A percentile compares a stretch with the other conserved stretches of the same genome.
Evolutionary conservation across 1,284 basidiomycete genomes (phyloP).

Genomic region (Taiwanofungus camphoratus): DNA sequence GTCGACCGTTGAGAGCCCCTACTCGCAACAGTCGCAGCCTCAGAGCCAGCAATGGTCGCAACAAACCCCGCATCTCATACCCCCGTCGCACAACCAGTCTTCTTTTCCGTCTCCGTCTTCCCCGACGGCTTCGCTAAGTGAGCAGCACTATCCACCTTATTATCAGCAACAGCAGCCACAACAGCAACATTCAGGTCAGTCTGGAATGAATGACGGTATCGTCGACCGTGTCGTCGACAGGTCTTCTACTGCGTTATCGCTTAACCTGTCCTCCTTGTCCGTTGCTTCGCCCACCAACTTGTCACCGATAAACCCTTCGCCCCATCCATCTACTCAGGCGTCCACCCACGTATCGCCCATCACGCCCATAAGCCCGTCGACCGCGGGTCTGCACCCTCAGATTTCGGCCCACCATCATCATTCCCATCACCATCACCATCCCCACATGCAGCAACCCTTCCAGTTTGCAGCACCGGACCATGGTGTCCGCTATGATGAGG

Average conservation of each 20-base stretch:
- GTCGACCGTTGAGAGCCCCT: constrained; percentile 28
- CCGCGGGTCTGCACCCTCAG: constrained; percentile 27
- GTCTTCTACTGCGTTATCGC: constrained; percentile 39
- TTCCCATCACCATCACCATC: constrained; percentile 23
- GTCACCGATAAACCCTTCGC: constrained; percentile 50
- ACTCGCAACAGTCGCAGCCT: constrained; percentile 26
- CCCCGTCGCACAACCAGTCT: constrained; percentile 27
- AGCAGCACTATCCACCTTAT: constrained; percentile 28
- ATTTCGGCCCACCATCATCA: constrained; percentile 19
- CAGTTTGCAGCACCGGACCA: constrained; percentile 35
- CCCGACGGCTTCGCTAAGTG: constrained; percentile 28
- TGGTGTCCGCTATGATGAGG: constrained; percentile 29
- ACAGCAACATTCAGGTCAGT: constrained; percentile 23
- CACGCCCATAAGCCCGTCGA: constrained; percentile 52
- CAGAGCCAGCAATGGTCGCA: constrained; percentile 27
- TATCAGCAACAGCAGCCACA: constrained; percentile 21
- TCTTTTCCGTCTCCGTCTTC: constrained; percentile 33
- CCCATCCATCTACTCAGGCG: constrained; percentile 31
- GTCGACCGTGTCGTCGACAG: constrained; percentile 26
- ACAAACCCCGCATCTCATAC: constrained; percentile 28
- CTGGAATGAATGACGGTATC: constrained; percentile 19
- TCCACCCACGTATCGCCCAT: constrained; percentile 42
- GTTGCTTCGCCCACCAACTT: constrained; percentile 59
- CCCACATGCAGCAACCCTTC: constrained; percentile 34
- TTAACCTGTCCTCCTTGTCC: constrained; percentile 59